Percentiles rank a stretch among this genome's conserved stretches.
Conservation (phyloP, 1,139 yeast genomes). For the Candida buenavistaensis region DNA sequence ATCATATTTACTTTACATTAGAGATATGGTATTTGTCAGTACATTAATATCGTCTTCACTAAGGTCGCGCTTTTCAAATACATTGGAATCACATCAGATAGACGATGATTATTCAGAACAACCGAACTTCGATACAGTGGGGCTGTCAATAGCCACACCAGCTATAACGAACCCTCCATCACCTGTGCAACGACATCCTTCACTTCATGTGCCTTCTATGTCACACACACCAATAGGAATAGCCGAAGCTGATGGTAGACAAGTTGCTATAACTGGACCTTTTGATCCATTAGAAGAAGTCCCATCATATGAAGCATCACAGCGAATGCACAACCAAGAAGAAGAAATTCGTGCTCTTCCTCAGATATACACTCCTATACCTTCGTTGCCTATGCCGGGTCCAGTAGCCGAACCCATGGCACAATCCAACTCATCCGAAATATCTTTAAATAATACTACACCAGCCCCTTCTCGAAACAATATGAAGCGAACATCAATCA, state of each 20-base stretch:
- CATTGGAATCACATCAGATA: slow-evolving; percentile 35
- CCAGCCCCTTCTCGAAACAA: slow-evolving; percentile 3
- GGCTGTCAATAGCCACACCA: not conserved
- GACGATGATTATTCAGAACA: slow-evolving; percentile 34
- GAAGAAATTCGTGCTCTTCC: slow-evolving; percentile 1
- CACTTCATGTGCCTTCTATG: not conserved
- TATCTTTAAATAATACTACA: slow-evolving; percentile 8
- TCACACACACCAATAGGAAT: slow-evolving; percentile 1
- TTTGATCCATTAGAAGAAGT: slow-evolving; percentile 41
- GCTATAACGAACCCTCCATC: slow-evolving; percentile 7
- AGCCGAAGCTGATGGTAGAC: not conserved
- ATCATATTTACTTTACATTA: no score
- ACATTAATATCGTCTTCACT: slow-evolving; percentile 19
- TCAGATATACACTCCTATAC: slow-evolving; percentile 15
- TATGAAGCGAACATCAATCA: slow-evolving; percentile 27
- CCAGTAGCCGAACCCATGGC: slow-evolving; percentile 7
- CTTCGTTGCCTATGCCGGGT: slow-evolving; percentile 16
- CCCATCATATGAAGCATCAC: slow-evolving; percentile 49
- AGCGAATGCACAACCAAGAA: slow-evolving; percentile 28
- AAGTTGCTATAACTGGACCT: not conserved
- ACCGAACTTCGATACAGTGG: slow-evolving; percentile 9
- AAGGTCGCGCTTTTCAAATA: slow-evolving; percentile 29
- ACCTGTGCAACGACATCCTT: slow-evolving; percentile 1
- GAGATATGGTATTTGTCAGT: slow-evolving; percentile 1
- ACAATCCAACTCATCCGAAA: slow-evolving; percentile 11